A percentile compares a stretch with the other conserved stretches of the same genome.
These are phyloP conservation scores for Sanghuangporus baumii DNA, from an alignment of 1,284 basidiomycete species.

Conservation along the genomic window DNA sequence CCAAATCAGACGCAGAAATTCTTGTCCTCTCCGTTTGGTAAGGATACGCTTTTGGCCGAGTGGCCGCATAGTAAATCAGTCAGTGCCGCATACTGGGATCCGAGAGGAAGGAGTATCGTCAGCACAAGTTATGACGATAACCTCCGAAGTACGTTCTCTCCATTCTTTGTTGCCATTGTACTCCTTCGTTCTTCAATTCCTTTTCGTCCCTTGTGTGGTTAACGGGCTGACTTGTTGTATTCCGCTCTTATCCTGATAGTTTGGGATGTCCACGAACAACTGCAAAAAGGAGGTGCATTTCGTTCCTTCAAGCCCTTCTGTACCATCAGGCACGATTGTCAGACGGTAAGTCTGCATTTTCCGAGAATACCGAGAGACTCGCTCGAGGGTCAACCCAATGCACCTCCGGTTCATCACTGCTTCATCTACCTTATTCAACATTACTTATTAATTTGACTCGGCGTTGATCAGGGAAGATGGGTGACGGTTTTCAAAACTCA, in stretches of 20 bases:
- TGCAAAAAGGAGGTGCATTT: constrained; percentile 43
- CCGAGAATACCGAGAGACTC: neutral
- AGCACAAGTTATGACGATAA: constrained; percentile 79
- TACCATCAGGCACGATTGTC: constrained; percentile 64
- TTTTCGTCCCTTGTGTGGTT: neutral
- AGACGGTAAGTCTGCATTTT: constrained; percentile 47
- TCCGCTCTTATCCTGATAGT: constrained; percentile 36
- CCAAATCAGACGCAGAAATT: constrained; percentile 43
- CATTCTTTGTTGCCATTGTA: neutral
- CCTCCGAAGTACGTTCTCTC: constrained; percentile 47
- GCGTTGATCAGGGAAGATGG: constrained; percentile 60
- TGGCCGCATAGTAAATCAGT: constrained; percentile 69
- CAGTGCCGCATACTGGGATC: constrained; percentile 79
- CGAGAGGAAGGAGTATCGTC: constrained; percentile 65
- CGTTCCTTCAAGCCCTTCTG: constrained; percentile 56
- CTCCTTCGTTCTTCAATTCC: neutral
- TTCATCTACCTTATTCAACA: neutral
- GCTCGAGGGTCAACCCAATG: neutral
- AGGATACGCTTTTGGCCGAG: constrained; percentile 50
- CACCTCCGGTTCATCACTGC: neutral
- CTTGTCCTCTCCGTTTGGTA: constrained; percentile 43
- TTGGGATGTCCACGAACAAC: constrained; percentile 57
- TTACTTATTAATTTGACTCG: neutral
- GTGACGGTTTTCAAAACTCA: constrained; percentile 67
- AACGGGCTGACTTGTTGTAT: neutral